Percentiles rank a stretch among this genome's conserved stretches.
phyloP scores from a whole-genome alignment of 1,284 basidiomycete genomes.

The Fomitopsis palustris region DNA sequence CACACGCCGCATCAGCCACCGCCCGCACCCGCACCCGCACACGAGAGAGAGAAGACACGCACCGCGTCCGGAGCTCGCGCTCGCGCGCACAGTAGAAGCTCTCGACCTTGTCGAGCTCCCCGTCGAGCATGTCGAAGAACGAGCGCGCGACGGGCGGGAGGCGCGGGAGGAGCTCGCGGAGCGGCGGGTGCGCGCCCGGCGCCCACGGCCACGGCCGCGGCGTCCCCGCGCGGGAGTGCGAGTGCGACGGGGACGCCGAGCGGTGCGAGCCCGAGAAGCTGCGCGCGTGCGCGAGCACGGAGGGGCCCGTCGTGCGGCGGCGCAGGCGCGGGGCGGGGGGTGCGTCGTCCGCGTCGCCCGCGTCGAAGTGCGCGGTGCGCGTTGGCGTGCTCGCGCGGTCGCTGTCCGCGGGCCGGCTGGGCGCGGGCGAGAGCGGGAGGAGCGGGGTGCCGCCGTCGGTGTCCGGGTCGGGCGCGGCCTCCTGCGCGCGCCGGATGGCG shows the following conservation, averaged over 20 bases:
- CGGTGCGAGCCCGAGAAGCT: neutral
- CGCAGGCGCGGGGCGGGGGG: conserved; percentile 3
- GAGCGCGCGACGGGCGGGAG: conserved; percentile 58
- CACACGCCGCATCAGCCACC: neutral
- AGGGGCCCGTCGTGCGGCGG: conserved; percentile 12
- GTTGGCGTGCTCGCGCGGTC: neutral
- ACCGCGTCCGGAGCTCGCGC: conserved; percentile 52
- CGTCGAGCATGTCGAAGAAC: conserved; percentile 76
- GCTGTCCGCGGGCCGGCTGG: neutral
- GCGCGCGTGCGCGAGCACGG: neutral
- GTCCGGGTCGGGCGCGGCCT: conserved; percentile 7
- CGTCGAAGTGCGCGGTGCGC: neutral
- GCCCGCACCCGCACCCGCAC: neutral
- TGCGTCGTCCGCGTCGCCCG: neutral
- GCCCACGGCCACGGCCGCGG: conserved; percentile 4
- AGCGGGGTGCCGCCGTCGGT: conserved; percentile 3
- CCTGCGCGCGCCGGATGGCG: conserved; percentile 46
- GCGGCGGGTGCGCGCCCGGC: conserved; percentile 27
- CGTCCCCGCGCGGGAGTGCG: neutral
- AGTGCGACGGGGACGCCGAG: neutral
- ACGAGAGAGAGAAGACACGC: conserved; percentile 13
- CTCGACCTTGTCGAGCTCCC: conserved; percentile 80
- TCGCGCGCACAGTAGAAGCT: conserved; percentile 78
- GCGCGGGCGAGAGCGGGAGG: conserved; percentile 6
- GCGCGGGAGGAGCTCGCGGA: conserved; percentile 49